Percentiles rank a stretch among this genome's conserved stretches.
Evolutionary conservation across 169 alveolate species (phyloP).

Genomic region (Perkinsus chesapeaki): DNA sequence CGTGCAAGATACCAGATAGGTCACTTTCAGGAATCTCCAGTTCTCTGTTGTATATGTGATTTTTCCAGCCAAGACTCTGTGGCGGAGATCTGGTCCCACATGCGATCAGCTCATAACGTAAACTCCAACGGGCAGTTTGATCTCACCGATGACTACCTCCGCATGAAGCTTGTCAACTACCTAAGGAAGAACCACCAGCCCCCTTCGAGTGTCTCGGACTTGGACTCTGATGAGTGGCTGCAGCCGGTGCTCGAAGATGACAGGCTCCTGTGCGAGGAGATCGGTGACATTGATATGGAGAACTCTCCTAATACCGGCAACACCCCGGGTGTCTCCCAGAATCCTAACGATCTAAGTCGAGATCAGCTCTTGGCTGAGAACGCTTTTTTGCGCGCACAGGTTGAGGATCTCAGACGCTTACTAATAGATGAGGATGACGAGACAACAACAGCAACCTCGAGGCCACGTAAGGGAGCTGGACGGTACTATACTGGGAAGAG

Average conservation of each 20-base stretch:
- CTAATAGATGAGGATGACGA: background rate
- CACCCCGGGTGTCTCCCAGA: background rate
- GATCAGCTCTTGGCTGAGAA: background rate
- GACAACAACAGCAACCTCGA: background rate
- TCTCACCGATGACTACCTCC: background rate
- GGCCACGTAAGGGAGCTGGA: background rate
- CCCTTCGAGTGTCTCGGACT: background rate
- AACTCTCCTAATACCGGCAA: background rate
- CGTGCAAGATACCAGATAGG: background rate
- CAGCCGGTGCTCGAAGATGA: background rate
- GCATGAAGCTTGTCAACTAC: background rate
- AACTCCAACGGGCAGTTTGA: background rate
- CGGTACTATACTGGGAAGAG: background rate
- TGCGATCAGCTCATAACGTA: background rate
- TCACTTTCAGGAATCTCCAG: background rate
- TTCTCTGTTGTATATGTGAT: background rate
- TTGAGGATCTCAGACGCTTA: background rate
- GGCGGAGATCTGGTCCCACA: background rate
- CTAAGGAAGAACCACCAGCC: background rate
- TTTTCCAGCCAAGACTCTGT: background rate
- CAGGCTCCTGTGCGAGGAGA: background rate
- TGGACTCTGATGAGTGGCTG: background rate
- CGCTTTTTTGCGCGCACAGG: background rate
- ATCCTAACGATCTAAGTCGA: background rate
- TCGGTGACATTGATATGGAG: background rate